Conservation (phyloP, 495 filamentous ascomycete genomes). For the Neurospora sublineolata region DNA sequence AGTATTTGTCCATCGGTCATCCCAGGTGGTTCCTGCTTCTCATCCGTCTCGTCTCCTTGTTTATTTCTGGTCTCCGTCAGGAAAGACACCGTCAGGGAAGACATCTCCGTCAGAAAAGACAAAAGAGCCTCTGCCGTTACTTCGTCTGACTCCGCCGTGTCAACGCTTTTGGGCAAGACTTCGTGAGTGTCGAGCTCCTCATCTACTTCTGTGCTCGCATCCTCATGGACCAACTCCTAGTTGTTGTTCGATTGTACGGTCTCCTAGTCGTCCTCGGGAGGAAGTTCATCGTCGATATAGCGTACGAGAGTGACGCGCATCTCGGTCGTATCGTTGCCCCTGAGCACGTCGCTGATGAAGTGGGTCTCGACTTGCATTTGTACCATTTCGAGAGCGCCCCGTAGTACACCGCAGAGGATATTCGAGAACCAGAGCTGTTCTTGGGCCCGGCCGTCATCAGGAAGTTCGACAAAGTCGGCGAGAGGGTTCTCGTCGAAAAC, state of each 20-base stretch:
- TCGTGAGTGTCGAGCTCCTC: not conserved
- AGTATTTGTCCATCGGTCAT: not conserved
- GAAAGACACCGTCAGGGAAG: not conserved
- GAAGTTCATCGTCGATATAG: constrained; percentile 96
- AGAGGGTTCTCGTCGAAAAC: constrained; percentile 95
- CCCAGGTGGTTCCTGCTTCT: not conserved
- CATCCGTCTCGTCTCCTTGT: not conserved
- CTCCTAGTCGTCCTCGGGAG: constrained; percentile 78
- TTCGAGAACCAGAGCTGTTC: constrained; percentile 98
- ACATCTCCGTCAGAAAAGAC: not conserved
- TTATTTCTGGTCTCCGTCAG: not conserved
- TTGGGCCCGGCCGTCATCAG: constrained; percentile 89
- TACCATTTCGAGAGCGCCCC: constrained; percentile 94
- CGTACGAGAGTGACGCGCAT: constrained; percentile 88
- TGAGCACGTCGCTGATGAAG: constrained; percentile 88
- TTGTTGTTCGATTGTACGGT: not conserved
- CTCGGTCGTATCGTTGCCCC: constrained; percentile 92
- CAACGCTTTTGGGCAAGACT: not conserved
- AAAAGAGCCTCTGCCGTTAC: not conserved
- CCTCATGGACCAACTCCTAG: not conserved
- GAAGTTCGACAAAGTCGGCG: constrained; percentile 93
- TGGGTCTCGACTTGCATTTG: constrained; percentile 98
- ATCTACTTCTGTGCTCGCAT: not conserved
- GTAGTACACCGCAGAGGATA: constrained; percentile 84
- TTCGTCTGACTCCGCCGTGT: not conserved